phyloP scores from a whole-genome alignment of 2,329 filamentous ascomycete genomes.

The Cladosporium sp. region DNA sequence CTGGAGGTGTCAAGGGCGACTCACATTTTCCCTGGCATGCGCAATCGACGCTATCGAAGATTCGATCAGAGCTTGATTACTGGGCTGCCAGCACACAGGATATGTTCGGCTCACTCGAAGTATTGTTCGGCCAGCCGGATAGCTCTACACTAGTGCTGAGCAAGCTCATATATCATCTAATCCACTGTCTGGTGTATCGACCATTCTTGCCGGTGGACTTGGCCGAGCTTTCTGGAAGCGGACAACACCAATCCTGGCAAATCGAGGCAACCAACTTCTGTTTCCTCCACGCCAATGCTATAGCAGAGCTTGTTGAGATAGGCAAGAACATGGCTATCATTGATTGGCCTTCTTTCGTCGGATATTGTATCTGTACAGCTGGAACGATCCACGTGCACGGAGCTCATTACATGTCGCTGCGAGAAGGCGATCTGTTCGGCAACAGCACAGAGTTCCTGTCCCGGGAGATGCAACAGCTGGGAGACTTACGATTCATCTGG shows the following conservation, averaged over 20 bases:
- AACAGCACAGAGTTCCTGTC: constrained; percentile 66
- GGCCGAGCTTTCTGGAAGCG: constrained; percentile 71
- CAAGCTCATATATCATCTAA: constrained; percentile 81
- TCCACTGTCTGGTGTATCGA: constrained; percentile 81
- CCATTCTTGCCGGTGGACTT: constrained; percentile 83
- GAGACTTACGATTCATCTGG: constrained; percentile 71
- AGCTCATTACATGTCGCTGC: constrained; percentile 65
- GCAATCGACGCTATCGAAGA: constrained; percentile 78
- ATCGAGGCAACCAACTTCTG: constrained; percentile 87
- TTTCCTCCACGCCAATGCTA: constrained; percentile 81
- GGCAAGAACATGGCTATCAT: constrained; percentile 69
- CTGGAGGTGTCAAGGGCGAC: constrained; percentile 81
- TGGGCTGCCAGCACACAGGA: constrained; percentile 81
- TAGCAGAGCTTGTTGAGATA: constrained; percentile 75
- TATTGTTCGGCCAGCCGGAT: constrained; percentile 71
- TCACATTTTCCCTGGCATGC: constrained; percentile 90
- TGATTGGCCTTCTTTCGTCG: constrained; percentile 82
- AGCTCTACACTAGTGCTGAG: constrained; percentile 75
- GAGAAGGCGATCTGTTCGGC: constrained; percentile 61
- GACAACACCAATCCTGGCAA: constrained; percentile 88
- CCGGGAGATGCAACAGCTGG: constrained; percentile 74
- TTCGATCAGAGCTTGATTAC: constrained; percentile 76
- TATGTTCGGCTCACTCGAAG: constrained; percentile 70
- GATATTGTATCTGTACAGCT: constrained; percentile 81
- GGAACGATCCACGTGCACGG: constrained; percentile 87